Evolutionary conservation across 306 rosid species (phyloP).

Genomic region (Trichosanthes cucumerina): DNA sequence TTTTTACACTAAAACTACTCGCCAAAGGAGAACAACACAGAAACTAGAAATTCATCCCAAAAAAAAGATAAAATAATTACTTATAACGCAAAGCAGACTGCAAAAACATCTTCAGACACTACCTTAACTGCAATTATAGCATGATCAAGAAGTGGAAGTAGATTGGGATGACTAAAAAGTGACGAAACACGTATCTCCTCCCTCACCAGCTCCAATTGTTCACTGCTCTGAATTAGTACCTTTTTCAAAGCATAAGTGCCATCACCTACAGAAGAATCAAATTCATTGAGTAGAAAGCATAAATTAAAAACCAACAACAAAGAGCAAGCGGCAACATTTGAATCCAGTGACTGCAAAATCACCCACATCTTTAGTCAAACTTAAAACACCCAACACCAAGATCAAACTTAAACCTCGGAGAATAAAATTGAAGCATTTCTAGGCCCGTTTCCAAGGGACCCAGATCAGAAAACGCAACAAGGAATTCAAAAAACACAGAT

Average conservation of each 20-base stretch:
- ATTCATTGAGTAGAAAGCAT: not conserved
- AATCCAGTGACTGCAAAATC: not conserved
- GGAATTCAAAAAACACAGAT: not conserved
- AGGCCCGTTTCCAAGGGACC: not conserved
- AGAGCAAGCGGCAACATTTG: not conserved
- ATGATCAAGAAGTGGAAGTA: constrained; percentile 97
- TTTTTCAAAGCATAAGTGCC: constrained; percentile 95
- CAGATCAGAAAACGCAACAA: constrained; percentile 23
- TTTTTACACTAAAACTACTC: not conserved
- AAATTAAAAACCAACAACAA: not conserved
- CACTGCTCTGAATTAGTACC: constrained; percentile 81
- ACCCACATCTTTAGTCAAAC: not conserved
- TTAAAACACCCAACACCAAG: not conserved
- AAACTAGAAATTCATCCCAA: not conserved
- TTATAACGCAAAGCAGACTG: not conserved
- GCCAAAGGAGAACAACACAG: not conserved
- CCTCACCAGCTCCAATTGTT: constrained; percentile 86
- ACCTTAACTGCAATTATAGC: constrained; percentile 94
- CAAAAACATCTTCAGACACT: not conserved
- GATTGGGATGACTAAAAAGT: constrained; percentile 77
- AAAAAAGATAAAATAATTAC: not conserved
- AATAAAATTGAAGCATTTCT: not conserved
- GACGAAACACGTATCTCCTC: constrained; percentile 97
- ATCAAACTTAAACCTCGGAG: not conserved
- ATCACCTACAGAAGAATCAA: constrained; percentile 36